These are phyloP conservation scores for Globisporangium acanthophoron DNA, from an alignment of 352 stramenopile species.

Conservation along the genomic window DNA sequence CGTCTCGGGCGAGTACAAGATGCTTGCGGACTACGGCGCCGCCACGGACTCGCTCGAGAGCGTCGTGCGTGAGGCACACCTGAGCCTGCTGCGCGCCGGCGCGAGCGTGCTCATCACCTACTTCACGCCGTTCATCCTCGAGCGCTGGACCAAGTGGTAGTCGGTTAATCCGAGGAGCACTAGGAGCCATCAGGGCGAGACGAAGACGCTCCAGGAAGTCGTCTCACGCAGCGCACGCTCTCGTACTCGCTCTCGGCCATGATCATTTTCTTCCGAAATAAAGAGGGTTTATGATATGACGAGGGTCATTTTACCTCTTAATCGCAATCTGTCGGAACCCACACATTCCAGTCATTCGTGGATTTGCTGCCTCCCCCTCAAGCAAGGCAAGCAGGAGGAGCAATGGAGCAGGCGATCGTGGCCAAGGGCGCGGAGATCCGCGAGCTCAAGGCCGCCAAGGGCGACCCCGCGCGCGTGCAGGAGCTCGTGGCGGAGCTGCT, in stretches of 20 bases:
- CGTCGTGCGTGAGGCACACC: conserved; percentile 80
- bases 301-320: no score
- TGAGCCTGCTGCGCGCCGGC: conserved; percentile 87
- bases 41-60: conserved; percentile 76
- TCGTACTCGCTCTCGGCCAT: neutral
- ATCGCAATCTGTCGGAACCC: no score
- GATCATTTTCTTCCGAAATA: neutral
- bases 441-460: conserved; percentile 74
- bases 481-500: conserved; percentile 56
- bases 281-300: neutral
- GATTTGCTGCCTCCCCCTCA: neutral
- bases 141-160: conserved; percentile 77
- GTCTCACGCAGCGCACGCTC: no score
- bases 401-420: conserved; percentile 47
- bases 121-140: conserved; percentile 90
- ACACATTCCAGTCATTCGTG: neutral
- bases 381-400: no score
- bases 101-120: conserved; percentile 99
- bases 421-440: conserved; percentile 74
- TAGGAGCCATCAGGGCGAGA: no score
- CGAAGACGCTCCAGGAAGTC: no score
- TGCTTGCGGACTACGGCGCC: conserved; percentile 95
- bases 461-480: conserved; percentile 40
- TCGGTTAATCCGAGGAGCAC: no score
- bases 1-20: conserved; percentile 99